Conservation (phyloP, 306 rosid genomes). For the Purshia tridentata region DNA sequence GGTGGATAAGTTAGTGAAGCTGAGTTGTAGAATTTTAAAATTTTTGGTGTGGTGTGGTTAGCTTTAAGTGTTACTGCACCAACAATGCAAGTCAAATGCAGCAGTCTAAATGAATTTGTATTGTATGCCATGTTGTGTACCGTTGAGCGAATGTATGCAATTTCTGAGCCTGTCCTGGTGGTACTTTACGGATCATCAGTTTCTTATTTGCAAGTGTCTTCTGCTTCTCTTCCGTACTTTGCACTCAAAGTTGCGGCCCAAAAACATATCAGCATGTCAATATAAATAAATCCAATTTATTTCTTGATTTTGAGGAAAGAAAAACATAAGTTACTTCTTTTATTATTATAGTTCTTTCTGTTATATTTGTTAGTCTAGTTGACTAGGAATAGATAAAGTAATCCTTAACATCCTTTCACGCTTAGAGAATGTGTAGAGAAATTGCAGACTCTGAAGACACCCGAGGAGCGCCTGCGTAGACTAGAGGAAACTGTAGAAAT, state of each 20-base stretch:
- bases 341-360: not conserved
- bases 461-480: slow-evolving; percentile 98
- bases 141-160: not conserved
- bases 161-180: not conserved
- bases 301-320: not conserved
- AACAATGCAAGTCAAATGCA: not conserved
- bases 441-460: slow-evolving; percentile 88
- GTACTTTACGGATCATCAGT: not conserved
- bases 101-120: too few relatives aligned
- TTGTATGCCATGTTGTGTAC: not conserved
- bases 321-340: not conserved
- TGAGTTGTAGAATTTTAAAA: not conserved
- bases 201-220: not conserved
- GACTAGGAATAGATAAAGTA: slow-evolving; percentile 10
- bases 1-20: not conserved
- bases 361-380: not conserved
- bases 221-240: not conserved
- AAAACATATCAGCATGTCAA: not conserved
- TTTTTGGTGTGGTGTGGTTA: not conserved
- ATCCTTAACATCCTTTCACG: slow-evolving; percentile 77
- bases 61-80: too few relatives aligned
- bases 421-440: slow-evolving; percentile 99
- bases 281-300: not conserved
- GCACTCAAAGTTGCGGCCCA: not conserved
- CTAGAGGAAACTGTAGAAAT: slow-evolving; percentile 86